Evolutionary conservation across 345 rosid genomes (phyloP), one percentile per base, ranked within the genome.

Genomic region (Fremontodendron californicum): DNA sequence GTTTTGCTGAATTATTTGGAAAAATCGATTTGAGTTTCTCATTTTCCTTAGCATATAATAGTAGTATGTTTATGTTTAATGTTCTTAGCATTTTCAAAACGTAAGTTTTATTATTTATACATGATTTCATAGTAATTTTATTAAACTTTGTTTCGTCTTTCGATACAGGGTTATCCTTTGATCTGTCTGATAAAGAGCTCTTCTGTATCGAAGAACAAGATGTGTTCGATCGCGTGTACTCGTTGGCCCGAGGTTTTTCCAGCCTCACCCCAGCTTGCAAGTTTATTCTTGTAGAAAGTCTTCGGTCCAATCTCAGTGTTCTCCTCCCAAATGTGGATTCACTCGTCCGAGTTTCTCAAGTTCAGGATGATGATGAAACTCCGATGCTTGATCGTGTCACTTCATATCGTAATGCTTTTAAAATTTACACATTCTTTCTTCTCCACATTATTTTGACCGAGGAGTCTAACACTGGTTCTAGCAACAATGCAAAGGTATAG

Each of bases 291-390:
- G 88, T 90, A 0, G 99, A 96, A 84, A 91, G 92, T 77, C 92
- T 96, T 5, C 84, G 99, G 35, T 93, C 98, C 72, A 96, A 96
- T 75, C 84, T 96, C 52, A 91, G 94, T 68, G 98, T 96, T 80
- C 96, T 96, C 70, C 97, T 96, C 52, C 99, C 98, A 9, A 96
- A 90, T 78, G 89, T 96, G 0, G 99, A 93, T 86, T 89, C 92
- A 0, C 91, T 93, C 12, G 87, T 93, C 0, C 84, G 99, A 25
- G 77, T 78, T 57, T 83, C 84, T 21, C 91, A 82, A 60, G 87
- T 72, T 40, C 90, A 88, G 75, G 93, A 88, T 27, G 92, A 82
- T 60, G 45, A 63, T 63, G 87, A 82, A 60, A 78, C 83, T 71
- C 78, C 82, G 4, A 73, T 90, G 42, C 81, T 88, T 46, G 97